Percentiles rank a stretch among this genome's conserved stretches.
Evolutionary conservation across 225 moss, liverwort and hornwort species (phyloP).

Genomic region (Polytrichum commune): DNA sequence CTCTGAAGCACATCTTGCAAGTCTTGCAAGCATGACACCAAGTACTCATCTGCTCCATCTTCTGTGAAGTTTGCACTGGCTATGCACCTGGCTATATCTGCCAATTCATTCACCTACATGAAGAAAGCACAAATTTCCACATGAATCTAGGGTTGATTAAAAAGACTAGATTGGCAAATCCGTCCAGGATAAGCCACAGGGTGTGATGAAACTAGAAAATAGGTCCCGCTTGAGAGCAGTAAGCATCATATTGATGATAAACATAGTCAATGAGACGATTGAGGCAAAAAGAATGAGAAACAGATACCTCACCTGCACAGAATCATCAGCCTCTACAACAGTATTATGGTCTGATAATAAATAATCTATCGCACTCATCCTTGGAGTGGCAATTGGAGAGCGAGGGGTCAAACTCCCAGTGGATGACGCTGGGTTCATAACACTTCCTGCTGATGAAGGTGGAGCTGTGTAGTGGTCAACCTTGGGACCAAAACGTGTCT

Average conservation of each 20-base stretch:
- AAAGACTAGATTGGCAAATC: too few relatives aligned
- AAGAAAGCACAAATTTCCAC: not conserved
- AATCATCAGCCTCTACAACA: conserved; percentile 44
- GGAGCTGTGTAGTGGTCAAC: conserved; percentile 31
- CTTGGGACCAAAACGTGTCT: conserved; percentile 55
- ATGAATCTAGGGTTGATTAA: too few relatives aligned
- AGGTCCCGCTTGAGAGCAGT: too few relatives aligned
- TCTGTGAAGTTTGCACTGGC: conserved; percentile 45
- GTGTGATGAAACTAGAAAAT: too few relatives aligned
- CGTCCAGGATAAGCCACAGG: too few relatives aligned
- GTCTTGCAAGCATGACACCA: conserved; percentile 68
- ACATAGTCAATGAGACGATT: not conserved
- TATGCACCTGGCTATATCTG: conserved; percentile 57
- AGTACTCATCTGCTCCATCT: conserved; percentile 32
- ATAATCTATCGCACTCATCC: conserved; percentile 46
- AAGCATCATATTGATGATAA: not conserved
- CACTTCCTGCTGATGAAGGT: conserved; percentile 7
- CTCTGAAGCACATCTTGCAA: conserved; percentile 51
- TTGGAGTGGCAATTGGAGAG: conserved; percentile 42
- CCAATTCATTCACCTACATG: conserved; percentile 51
- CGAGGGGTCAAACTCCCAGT: conserved; percentile 51
- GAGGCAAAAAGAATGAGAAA: not conserved
- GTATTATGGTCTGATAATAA: conserved; percentile 37
- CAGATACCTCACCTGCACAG: conserved; percentile 39
- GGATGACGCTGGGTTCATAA: conserved; percentile 29